A percentile compares a stretch with the other conserved stretches of the same genome.
Conservation (phyloP, 768 basidiomycete genomes). For the Boletus sensibilis region DNA sequence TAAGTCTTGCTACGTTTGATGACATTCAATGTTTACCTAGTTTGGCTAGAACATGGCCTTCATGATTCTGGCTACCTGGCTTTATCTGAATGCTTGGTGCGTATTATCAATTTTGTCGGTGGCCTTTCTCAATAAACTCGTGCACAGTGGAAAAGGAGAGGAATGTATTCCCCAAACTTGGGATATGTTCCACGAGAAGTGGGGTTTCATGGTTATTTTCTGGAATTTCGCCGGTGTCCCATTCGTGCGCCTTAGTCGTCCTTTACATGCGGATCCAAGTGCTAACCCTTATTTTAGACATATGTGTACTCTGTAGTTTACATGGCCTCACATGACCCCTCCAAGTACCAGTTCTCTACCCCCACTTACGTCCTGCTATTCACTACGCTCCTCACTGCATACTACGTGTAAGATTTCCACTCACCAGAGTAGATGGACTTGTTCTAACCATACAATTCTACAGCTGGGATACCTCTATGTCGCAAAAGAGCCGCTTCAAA, state of each 20-base stretch:
- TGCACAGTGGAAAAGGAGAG: conserved; percentile 78
- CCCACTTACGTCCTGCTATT: conserved; percentile 71
- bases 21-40: not conserved
- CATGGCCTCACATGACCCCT: conserved; percentile 93
- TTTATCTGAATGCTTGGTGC: conserved; percentile 96
- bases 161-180: conserved; percentile 96
- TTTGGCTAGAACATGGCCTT: conserved; percentile 84
- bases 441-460: conserved; percentile 1
- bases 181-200: conserved; percentile 99
- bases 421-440: not conserved
- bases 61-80: conserved; percentile 91
- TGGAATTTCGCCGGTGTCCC: conserved; percentile 96
- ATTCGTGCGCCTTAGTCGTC: conserved; percentile 59
- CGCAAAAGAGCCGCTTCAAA: conserved; percentile 96
- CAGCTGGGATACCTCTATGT: conserved; percentile 93
- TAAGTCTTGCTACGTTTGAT: conserved; percentile 37
- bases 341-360: conserved; percentile 83
- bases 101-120: conserved; percentile 11
- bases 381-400: conserved; percentile 73
- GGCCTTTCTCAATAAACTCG: not conserved
- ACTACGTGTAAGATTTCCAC: conserved; percentile 66
- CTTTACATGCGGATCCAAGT: not conserved
- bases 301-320: conserved; percentile 98
- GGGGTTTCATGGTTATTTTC: conserved; percentile 98
- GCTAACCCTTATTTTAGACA: conserved; percentile 48